Conservation (phyloP, 441 rosid genomes). For the Jatropha multifida region DNA sequence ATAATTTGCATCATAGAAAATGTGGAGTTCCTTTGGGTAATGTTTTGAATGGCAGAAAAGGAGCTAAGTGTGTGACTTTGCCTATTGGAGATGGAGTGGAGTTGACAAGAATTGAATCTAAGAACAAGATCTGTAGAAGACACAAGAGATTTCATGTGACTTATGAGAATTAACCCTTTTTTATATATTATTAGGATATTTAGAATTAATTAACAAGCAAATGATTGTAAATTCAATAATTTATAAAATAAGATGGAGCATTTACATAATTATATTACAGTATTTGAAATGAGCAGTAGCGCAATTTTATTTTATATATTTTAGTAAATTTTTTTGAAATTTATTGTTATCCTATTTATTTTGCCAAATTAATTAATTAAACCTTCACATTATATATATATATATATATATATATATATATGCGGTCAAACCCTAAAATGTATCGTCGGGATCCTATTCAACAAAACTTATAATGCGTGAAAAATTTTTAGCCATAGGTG, state of each 20-base stretch:
- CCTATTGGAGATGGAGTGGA: slow-evolving; percentile 35
- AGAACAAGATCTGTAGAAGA: not conserved
- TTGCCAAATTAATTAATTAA: too few species aligned
- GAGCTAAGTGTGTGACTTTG: slow-evolving; percentile 16
- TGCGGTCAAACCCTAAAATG: too few species aligned
- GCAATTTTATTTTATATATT: too few species aligned
- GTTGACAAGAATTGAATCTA: slow-evolving; percentile 25
- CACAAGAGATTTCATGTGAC: slow-evolving; percentile 25
- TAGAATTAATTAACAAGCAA: not conserved
- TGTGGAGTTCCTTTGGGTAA: slow-evolving; percentile 17
- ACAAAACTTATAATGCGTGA: too few species aligned
- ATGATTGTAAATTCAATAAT: not conserved
- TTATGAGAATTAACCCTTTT: slow-evolving; percentile 8
- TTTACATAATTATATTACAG: too few species aligned
- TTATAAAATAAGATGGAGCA: not conserved
- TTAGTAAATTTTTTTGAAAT: too few species aligned
- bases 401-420: too few species aligned
- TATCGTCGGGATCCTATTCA: too few species aligned
- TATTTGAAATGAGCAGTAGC: not conserved
- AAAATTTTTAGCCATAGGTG: too few species aligned
- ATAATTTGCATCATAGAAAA: not conserved
- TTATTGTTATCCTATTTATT: too few species aligned
- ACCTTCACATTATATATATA: too few species aligned
- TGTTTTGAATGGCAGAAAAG: slow-evolving; percentile 11
- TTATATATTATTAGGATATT: not conserved